These are phyloP conservation scores for Nemania diffusa DNA, from an alignment of 2,329 filamentous ascomycete species.

Conservation along the genomic window DNA sequence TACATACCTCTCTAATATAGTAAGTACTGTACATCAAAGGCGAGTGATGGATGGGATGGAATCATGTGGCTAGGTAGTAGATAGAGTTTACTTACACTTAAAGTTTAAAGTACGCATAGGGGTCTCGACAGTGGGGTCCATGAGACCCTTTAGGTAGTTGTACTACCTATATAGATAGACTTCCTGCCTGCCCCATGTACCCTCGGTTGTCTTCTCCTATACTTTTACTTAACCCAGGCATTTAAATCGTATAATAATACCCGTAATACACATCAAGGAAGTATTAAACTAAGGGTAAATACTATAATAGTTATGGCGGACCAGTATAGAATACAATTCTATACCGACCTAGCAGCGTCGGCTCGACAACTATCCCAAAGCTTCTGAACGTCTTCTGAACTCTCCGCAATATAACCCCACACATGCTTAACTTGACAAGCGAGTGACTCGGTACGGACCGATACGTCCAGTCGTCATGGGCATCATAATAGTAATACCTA, in stretches of 20 bases:
- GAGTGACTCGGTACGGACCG: slow-evolving; percentile 32
- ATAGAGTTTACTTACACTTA: not conserved
- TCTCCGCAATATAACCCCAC: slow-evolving; percentile 28
- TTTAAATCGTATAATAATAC: not conserved
- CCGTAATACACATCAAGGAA: too few relatives aligned
- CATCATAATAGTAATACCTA: not conserved
- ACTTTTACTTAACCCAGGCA: not conserved
- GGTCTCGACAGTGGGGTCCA: slow-evolving; percentile 11
- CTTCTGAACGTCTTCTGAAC: not conserved
- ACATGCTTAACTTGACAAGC: slow-evolving; percentile 25
- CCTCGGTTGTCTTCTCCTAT: not conserved
- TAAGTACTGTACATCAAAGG: not conserved
- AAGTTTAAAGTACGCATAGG: not conserved
- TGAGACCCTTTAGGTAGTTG: not conserved
- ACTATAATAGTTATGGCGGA: too few relatives aligned
- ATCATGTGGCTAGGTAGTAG: slow-evolving; percentile 20
- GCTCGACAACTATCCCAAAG: not conserved
- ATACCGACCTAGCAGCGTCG: not conserved
- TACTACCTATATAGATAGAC: not conserved
- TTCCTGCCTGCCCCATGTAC: too few relatives aligned
- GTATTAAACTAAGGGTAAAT: too few relatives aligned
- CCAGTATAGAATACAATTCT: too few relatives aligned
- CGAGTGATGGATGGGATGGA: not conserved
- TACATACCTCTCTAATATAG: not conserved
- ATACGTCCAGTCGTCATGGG: slow-evolving; percentile 9